Conservation (phyloP, 73 alveolate species). For the Blepharisma stoltei region DNA sequence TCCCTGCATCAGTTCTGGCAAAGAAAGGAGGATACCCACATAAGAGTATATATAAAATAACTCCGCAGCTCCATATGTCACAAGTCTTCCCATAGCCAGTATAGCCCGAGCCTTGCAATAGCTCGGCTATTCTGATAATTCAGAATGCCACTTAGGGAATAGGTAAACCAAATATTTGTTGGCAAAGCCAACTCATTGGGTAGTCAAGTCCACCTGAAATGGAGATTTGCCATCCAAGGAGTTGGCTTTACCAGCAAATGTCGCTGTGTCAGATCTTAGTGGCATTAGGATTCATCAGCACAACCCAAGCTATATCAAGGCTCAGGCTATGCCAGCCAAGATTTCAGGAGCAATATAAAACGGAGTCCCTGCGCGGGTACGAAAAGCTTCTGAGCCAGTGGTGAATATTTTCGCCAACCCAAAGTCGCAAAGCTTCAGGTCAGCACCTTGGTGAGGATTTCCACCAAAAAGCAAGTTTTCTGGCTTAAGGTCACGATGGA, state of each 20-base stretch:
- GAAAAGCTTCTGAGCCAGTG: background rate
- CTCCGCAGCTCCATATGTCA: slow-evolving; percentile 84
- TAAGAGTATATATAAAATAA: slow-evolving; percentile 61
- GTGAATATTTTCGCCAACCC: slow-evolving; percentile 17
- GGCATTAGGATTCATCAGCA: too few species aligned
- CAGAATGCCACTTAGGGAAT: too few species aligned
- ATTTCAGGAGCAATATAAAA: slow-evolving; percentile 62
- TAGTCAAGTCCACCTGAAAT: too few species aligned
- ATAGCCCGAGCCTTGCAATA: too few species aligned
- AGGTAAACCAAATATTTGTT: too few species aligned
- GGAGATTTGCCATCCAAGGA: too few species aligned
- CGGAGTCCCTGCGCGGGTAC: slow-evolving; percentile 48
- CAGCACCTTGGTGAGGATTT: slow-evolving; percentile 36
- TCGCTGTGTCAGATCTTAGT: too few species aligned
- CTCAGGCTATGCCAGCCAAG: too few species aligned
- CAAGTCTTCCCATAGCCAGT: slow-evolving; percentile 53
- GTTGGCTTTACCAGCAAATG: too few species aligned
- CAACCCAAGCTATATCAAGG: too few species aligned
- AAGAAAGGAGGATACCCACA: slow-evolving; percentile 74
- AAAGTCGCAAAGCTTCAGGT: slow-evolving; percentile 32
- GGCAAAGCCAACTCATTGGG: too few species aligned
- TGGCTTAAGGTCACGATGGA: slow-evolving; percentile 48
- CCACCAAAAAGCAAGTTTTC: slow-evolving; percentile 46
- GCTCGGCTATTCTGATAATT: too few species aligned
- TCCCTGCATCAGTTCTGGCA: slow-evolving; percentile 48